phyloP scores from a whole-genome alignment of 1,139 yeast genomes.

The Zygosaccharomyces sapae region DNA sequence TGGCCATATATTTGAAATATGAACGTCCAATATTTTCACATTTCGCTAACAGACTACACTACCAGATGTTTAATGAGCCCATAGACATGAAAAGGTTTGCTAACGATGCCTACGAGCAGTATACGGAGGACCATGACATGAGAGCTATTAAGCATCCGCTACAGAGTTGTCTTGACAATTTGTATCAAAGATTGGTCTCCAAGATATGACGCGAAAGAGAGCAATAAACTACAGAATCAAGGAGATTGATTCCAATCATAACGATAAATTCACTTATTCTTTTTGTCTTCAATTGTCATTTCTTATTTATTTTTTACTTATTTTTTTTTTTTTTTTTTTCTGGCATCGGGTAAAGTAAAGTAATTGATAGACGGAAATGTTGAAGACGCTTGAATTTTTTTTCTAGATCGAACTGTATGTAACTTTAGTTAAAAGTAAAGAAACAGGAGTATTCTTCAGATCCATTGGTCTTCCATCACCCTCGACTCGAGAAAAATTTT shows the following conservation, averaged over 20 bases:
- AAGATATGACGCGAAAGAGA: slow-evolving; percentile 5
- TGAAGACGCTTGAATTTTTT: slow-evolving; percentile 1
- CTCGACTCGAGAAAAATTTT: too few species aligned
- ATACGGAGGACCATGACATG: slow-evolving; percentile 20
- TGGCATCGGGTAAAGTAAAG: neutral
- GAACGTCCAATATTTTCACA: slow-evolving; percentile 32
- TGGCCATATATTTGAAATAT: slow-evolving; percentile 29
- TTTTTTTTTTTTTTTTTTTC: neutral
- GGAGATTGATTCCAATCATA: too few species aligned
- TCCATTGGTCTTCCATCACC: too few species aligned
- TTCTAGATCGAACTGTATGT: too few species aligned
- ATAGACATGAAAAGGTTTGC: slow-evolving; percentile 26
- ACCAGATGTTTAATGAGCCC: slow-evolving; percentile 26
- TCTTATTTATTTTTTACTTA: neutral
- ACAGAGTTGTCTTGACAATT: slow-evolving; percentile 23
- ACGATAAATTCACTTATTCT: too few species aligned
- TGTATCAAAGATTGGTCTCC: slow-evolving; percentile 18
- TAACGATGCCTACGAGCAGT: slow-evolving; percentile 24
- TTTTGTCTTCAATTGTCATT: too few species aligned
- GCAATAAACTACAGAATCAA: too few species aligned
- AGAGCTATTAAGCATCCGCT: slow-evolving; percentile 26
- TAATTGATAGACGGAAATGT: slow-evolving; percentile 1
- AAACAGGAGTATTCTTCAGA: too few species aligned
- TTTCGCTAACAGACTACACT: slow-evolving; percentile 34
- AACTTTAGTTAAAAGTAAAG: neutral